Evolutionary conservation across 306 rosid species (phyloP).

Genomic region (Begonia fuchsioides): DNA sequence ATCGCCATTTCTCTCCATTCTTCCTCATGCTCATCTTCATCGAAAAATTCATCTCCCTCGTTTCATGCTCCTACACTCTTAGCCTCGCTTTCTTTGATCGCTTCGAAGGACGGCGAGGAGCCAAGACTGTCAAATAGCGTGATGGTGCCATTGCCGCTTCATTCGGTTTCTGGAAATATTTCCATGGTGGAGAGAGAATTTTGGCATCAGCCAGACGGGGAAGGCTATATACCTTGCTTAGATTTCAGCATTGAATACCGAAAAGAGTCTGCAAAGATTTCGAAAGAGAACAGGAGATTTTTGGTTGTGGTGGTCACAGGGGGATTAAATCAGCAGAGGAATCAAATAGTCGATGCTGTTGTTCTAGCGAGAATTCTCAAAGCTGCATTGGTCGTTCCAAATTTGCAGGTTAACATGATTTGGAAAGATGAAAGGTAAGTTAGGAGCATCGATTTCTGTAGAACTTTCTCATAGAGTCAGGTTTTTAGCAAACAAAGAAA

Average conservation of each 20-base stretch:
- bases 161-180: conserved; percentile 11
- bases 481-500: too few relatives aligned
- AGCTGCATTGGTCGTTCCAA: conserved; percentile 35
- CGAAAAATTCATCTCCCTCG: conserved; percentile 5
- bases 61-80: conserved; percentile 6
- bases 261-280: conserved; percentile 13
- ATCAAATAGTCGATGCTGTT: conserved; percentile 46
- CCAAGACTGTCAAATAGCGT: conserved; percentile 10
- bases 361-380: conserved; percentile 43
- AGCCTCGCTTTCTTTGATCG: conserved; percentile 10
- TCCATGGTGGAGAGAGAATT: conserved; percentile 26
- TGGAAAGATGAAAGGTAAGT: conserved; percentile 44
- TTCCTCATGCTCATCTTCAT: conserved; percentile 4
- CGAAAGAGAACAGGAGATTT: conserved; percentile 32
- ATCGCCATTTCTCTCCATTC: conserved; percentile 7
- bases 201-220: conserved; percentile 40
- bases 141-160: conserved; percentile 33
- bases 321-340: conserved; percentile 49
- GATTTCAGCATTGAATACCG: conserved; percentile 30
- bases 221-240: conserved; percentile 28
- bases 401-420: conserved; percentile 36
- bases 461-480: too few relatives aligned
- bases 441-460: too few relatives aligned
- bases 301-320: conserved; percentile 43
- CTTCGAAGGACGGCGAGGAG: conserved; percentile 2